These are phyloP conservation scores for Gloeophyllum trabeum DNA, from an alignment of 768 basidiomycete genomes.

Conservation along the genomic window DNA sequence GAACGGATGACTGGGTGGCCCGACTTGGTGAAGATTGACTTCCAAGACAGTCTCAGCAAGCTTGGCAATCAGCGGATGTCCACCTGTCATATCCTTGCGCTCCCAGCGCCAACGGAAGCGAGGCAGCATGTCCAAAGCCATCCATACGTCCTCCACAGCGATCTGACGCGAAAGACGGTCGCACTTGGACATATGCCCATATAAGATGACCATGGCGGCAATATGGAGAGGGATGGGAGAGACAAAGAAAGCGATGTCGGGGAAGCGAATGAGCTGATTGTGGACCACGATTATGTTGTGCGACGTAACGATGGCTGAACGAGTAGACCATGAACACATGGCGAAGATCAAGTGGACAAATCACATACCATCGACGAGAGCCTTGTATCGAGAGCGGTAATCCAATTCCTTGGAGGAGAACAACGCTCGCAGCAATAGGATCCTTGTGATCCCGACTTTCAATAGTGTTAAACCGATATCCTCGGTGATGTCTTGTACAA, in stretches of 20 bases:
- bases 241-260: constrained; percentile 81
- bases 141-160: constrained; percentile 75
- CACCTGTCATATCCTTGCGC: constrained; percentile 68
- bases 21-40: constrained; percentile 55
- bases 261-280: constrained; percentile 73
- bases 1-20: constrained; percentile 23
- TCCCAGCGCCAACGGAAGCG: constrained; percentile 91
- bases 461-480: constrained; percentile 75
- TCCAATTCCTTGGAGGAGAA: constrained; percentile 69
- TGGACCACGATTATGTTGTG: constrained; percentile 84
- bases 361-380: constrained; percentile 64
- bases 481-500: constrained; percentile 67
- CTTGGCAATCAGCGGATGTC: constrained; percentile 75
- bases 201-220: constrained; percentile 85
- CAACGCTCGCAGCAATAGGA: constrained; percentile 65
- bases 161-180: constrained; percentile 51
- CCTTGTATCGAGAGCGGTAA: constrained; percentile 54
- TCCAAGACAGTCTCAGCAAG: constrained; percentile 75
- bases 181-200: constrained; percentile 75
- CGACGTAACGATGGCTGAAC: constrained; percentile 67
- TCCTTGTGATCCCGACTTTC: constrained; percentile 74
- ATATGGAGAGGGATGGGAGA: constrained; percentile 85
- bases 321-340: constrained; percentile 1
- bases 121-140: constrained; percentile 81
- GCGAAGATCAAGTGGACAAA: neutral